Evolutionary conservation across 1,284 basidiomycete species (phyloP), one percentile per base, ranked within the genome.

Genomic region (Cystobasidium sp.): DNA sequence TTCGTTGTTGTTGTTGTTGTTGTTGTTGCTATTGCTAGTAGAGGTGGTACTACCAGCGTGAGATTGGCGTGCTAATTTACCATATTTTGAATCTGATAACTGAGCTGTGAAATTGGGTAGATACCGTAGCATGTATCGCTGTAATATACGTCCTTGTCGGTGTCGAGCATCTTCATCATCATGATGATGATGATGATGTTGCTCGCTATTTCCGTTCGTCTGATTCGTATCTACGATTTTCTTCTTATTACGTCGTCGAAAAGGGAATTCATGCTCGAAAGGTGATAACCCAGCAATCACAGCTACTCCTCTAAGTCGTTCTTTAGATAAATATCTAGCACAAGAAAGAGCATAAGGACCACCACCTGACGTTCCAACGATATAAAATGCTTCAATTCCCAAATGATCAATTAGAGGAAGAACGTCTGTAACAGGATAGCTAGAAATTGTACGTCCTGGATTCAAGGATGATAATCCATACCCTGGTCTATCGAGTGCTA

Each of bases 341-440:
- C 71, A 74, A 7, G 71, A 18, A 6, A 67, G 46, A 37, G 51
- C 65, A 59, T 74, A 61, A 9, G 63, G 56, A n/a, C 64, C 71
- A 43, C 69, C 69, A 8, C 52, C 69, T 3, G 69, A 71, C 18
- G 37, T 43, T 18, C 59, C 69, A 39, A 49, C 51, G 41, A 74
- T 9, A 12, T 31, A 37, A 44, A 39, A 44, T 4, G 6, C 22
- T 6, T 68, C 65, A 14, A 74, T 31, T 14, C 46, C 22, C 31
- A 74, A 55, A 37, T 74, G 64, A 22, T 53, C 53, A 3, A 59
- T 24, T 16, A 71, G 51, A 5, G 58, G 24, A 31, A 55, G 37
- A 16, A 71, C 61, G 39, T 71, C 69, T 24, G 44, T 14, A 31
- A 31, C 18, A 37, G 49, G 46, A 49, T 63, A 64, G 12, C 64